These are phyloP conservation scores for Kodamaea neixiangensis DNA, from an alignment of 805 yeast species.

Conservation along the genomic window DNA sequence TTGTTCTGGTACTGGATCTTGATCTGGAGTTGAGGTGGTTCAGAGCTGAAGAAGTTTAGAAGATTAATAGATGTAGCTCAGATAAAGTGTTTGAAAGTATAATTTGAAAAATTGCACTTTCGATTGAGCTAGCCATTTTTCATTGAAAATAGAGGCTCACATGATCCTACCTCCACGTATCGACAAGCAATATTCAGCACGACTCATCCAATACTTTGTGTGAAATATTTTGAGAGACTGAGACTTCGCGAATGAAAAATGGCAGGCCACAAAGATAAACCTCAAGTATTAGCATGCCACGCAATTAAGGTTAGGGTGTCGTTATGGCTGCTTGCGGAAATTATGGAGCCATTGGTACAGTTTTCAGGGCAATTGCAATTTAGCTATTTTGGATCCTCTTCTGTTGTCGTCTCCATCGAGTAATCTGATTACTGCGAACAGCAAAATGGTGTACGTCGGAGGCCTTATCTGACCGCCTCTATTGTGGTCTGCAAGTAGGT, in stretches of 20 bases:
- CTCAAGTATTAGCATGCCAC: not conserved
- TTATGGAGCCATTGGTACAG: not conserved
- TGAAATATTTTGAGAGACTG: not conserved
- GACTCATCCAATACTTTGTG: not conserved
- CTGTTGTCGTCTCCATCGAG: not conserved
- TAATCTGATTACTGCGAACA: slow-evolving; percentile 1
- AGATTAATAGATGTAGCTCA: too few relatives aligned
- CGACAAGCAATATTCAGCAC: not conserved
- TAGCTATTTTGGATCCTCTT: not conserved
- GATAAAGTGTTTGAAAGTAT: too few relatives aligned
- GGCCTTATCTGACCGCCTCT: not conserved
- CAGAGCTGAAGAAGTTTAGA: too few relatives aligned
- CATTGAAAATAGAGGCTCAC: too few relatives aligned
- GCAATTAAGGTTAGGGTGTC: not conserved
- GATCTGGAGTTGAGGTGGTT: not conserved
- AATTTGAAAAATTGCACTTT: too few relatives aligned
- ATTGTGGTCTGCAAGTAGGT: not conserved
- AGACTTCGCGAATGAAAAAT: not conserved
- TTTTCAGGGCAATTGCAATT: not conserved
- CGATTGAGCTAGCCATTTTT: too few relatives aligned
- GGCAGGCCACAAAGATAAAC: not conserved
- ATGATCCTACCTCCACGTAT: too few relatives aligned
- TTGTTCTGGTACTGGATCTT: not conserved
- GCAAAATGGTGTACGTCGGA: not conserved
- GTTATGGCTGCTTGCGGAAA: not conserved